These are phyloP conservation scores for Leccinum variicolor DNA, from an alignment of 768 basidiomycete genomes.

Conservation along the genomic window DNA sequence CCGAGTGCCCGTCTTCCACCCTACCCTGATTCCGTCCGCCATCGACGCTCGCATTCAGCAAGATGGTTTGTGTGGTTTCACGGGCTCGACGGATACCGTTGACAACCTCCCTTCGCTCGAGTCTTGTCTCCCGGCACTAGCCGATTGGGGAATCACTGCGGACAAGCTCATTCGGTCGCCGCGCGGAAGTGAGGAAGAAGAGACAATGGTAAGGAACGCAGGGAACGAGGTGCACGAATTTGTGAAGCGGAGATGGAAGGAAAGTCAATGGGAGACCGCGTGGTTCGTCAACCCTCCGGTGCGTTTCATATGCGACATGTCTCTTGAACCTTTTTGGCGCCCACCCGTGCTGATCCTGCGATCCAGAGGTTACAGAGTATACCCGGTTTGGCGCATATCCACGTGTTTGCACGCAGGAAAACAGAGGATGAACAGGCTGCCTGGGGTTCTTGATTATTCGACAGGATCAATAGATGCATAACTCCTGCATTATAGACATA, in stretches of 20 bases:
- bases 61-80: slow-evolving; percentile 84
- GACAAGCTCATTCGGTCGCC: slow-evolving; percentile 55
- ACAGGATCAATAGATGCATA: not conserved
- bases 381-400: slow-evolving; percentile 77
- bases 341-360: not conserved
- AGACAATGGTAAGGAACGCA: slow-evolving; percentile 44
- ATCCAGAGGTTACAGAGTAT: slow-evolving; percentile 77
- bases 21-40: slow-evolving; percentile 46
- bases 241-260: slow-evolving; percentile 63
- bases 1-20: slow-evolving; percentile 65
- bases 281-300: slow-evolving; percentile 93
- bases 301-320: slow-evolving; percentile 21
- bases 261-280: slow-evolving; percentile 81
- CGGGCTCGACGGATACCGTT: slow-evolving; percentile 52
- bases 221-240: slow-evolving; percentile 61
- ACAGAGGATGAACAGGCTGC: slow-evolving; percentile 16
- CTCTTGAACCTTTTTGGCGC: not conserved
- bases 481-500: not conserved
- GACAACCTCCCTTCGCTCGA: slow-evolving; percentile 60
- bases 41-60: slow-evolving; percentile 59
- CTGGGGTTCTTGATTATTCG: slow-evolving; percentile 13
- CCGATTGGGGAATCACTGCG: slow-evolving; percentile 68
- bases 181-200: slow-evolving; percentile 51
- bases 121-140: slow-evolving; percentile 55
- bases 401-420: slow-evolving; percentile 75